These are phyloP conservation scores for Chlorokybus atmophyticus DNA, from an alignment of 139 green algal genomes.

Conservation along the genomic window DNA sequence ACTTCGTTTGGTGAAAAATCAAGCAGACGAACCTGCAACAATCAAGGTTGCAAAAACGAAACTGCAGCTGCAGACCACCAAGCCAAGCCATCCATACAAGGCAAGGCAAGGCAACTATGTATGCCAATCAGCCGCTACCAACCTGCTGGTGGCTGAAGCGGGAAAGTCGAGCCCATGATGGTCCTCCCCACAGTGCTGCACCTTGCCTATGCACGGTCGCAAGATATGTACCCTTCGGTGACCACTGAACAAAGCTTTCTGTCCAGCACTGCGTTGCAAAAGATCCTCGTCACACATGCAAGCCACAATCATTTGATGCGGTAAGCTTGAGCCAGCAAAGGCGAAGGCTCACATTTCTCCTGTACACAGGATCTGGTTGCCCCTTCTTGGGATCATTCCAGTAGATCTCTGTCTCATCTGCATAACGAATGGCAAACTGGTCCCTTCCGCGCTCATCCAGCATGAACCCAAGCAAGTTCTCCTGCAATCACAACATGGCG, in stretches of 20 bases:
- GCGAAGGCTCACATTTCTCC: slow-evolving; percentile 13
- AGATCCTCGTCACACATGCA: too few species aligned
- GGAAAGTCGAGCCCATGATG: slow-evolving; percentile 48
- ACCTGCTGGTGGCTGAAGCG: slow-evolving; percentile 46
- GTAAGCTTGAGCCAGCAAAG: too few species aligned
- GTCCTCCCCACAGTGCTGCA: slow-evolving; percentile 78
- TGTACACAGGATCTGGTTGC: slow-evolving; percentile 28
- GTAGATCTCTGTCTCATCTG: slow-evolving; percentile 63
- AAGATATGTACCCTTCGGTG: slow-evolving; percentile 58
- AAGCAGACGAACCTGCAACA: too few species aligned
- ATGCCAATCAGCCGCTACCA: slow-evolving; percentile 57
- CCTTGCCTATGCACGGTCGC: slow-evolving; percentile 81
- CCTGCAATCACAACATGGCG: slow-evolving; percentile 30
- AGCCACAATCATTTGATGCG: too few species aligned
- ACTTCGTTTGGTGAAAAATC: too few species aligned
- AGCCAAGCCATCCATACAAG: too few species aligned
- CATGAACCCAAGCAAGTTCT: slow-evolving; percentile 78
- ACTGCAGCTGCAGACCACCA: too few species aligned
- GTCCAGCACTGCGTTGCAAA: slow-evolving; percentile 57
- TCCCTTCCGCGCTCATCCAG: slow-evolving; percentile 78
- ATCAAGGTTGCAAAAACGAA: too few species aligned
- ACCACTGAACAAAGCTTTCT: slow-evolving; percentile 88
- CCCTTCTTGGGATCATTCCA: slow-evolving; percentile 57
- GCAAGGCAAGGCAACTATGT: slow-evolving; percentile 21
- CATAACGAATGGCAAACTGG: slow-evolving; percentile 81